Base-by-base conservation (phyloP, 192 early-diverging fungal genomes). In the Podila clonocystis region DNA sequence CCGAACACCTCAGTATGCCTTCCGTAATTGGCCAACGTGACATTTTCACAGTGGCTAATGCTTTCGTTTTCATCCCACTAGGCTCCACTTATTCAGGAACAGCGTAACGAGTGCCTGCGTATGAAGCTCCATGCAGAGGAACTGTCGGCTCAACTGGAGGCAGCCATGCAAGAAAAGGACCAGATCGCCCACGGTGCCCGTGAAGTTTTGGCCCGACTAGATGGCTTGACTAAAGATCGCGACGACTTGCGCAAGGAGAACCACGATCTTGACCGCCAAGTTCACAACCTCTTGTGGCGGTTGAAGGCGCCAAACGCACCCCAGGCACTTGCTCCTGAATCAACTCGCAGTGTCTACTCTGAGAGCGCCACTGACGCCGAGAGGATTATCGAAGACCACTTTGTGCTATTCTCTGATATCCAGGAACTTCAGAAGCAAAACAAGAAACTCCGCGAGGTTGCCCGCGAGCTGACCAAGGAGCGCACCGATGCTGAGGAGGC, bases 401-500 rank as follows among this genome's bases (percentile, higher is more conserved):
- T 91, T 20, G 85, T 88, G 20, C 74, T 87, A 1, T 91, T 89
- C 70, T 63, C 72, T 2, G 82, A 91, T 20, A 65, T 91, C 29
- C 75, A 77, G 24, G 85, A 88, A 33, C 73, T 93, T 26, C 86
- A 89, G 30, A 82, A 87, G 24, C 90, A 93, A 71, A 91, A 91
- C 83, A 88, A 87, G 58, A 80, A 87, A 9, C 85, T 93, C 63
- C 82, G 89, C 49, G 87, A 87, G 38, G 85, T 84, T 3, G 87
- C 89, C 24, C 89, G 91, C 11, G 79, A 90, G 49, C 70, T 91
- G 50, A 87, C 87, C 5, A 76, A 73, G 41, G 87, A 89, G 57
- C 78, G 87, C 5, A 83, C 83, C 38, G 73, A 83, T 19, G 86
- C 91, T 34, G 86, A 87, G 60, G 67, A 83, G 50, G 55, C 50